Percentiles rank a stretch among this genome's conserved stretches.
These are phyloP conservation scores for Leishmania tropica DNA, from an alignment of 208 protist genomes.

Conservation along the genomic window DNA sequence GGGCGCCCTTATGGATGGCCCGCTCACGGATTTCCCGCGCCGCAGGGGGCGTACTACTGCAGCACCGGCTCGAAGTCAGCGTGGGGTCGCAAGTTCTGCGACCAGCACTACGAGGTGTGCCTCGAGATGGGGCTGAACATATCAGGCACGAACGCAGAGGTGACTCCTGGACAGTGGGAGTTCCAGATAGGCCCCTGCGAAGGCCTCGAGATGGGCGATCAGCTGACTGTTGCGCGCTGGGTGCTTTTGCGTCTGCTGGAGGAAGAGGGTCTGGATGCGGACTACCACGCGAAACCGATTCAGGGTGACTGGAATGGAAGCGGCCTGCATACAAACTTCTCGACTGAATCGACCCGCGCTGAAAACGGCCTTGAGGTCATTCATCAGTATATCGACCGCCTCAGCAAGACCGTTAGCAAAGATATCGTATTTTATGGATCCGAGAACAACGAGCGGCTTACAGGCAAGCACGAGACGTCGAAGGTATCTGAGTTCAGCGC, in stretches of 20 bases:
- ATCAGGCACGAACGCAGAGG: constrained; percentile 96
- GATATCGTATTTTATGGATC: constrained; percentile 89
- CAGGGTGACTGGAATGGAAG: constrained; percentile 98
- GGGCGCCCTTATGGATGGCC: constrained; percentile 87
- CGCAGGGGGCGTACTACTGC: constrained; percentile 98
- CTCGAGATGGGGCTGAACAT: constrained; percentile 86
- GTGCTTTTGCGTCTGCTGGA: constrained; percentile 89
- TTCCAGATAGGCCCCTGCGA: constrained; percentile 96
- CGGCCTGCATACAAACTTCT: constrained; percentile 98
- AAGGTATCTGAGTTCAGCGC: constrained; percentile 65
- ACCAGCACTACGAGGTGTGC: constrained; percentile 81
- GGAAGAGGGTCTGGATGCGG: constrained; percentile 68
- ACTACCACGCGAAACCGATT: constrained; percentile 94
- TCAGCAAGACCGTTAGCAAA: constrained; percentile 69
- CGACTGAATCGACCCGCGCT: constrained; percentile 89
- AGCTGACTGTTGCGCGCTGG: constrained; percentile 94
- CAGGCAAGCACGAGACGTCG: constrained; percentile 89
- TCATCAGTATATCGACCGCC: constrained; percentile 73
- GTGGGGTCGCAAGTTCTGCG: constrained; percentile 90
- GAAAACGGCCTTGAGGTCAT: constrained; percentile 81
- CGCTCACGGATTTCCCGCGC: constrained; percentile 88
- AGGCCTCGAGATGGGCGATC: constrained; percentile 93
- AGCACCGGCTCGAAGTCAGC: constrained; percentile 64
- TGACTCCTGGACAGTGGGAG: constrained; percentile 98
- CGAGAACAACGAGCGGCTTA: constrained; percentile 88